Conservation (phyloP, 495 filamentous ascomycete genomes). For the Talaromyces nanjingensis region DNA sequence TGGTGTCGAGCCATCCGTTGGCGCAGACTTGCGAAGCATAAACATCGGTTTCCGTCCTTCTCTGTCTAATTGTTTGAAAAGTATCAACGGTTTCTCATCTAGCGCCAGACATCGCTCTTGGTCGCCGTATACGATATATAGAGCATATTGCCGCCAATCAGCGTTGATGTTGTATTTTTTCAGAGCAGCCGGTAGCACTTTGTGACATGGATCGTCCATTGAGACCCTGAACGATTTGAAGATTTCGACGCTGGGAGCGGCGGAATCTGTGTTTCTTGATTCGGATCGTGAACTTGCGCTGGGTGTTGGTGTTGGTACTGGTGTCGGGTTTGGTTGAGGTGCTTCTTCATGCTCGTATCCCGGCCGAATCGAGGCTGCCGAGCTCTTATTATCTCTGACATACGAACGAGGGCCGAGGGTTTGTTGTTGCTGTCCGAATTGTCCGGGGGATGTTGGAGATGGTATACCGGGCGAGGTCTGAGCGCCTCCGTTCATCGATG, state of each 20-base stretch:
- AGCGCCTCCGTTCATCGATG: slow-evolving; percentile 61
- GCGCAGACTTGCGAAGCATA: slow-evolving; percentile 70
- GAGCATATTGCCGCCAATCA: slow-evolving; percentile 91
- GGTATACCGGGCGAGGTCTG: slow-evolving; percentile 67
- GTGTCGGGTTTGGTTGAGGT: slow-evolving; percentile 25
- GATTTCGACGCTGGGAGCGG: slow-evolving; percentile 66
- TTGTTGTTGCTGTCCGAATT: slow-evolving; percentile 41
- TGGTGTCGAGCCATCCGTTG: slow-evolving; percentile 1
- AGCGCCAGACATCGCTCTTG: slow-evolving; percentile 89
- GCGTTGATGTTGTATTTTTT: slow-evolving; percentile 98
- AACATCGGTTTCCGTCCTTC: slow-evolving; percentile 99
- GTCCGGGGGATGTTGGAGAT: slow-evolving; percentile 74
- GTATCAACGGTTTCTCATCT: slow-evolving; percentile 85
- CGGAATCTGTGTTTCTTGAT: slow-evolving; percentile 35
- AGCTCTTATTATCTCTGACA: slow-evolving; percentile 23
- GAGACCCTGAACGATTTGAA: slow-evolving; percentile 97
- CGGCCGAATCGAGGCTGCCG: slow-evolving; percentile 26
- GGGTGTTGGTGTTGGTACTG: slow-evolving; percentile 24
- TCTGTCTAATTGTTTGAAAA: slow-evolving; percentile 95
- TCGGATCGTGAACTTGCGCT: slow-evolving; percentile 21
- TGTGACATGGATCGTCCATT: slow-evolving; percentile 96
- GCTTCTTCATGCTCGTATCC: slow-evolving; percentile 41
- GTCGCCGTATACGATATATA: slow-evolving; percentile 97
- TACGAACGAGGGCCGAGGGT: slow-evolving; percentile 45
- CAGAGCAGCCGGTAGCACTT: slow-evolving; percentile 89